Evolutionary conservation across 1,284 basidiomycete genomes (phyloP).

Genomic region (Stereum hirsutum): DNA sequence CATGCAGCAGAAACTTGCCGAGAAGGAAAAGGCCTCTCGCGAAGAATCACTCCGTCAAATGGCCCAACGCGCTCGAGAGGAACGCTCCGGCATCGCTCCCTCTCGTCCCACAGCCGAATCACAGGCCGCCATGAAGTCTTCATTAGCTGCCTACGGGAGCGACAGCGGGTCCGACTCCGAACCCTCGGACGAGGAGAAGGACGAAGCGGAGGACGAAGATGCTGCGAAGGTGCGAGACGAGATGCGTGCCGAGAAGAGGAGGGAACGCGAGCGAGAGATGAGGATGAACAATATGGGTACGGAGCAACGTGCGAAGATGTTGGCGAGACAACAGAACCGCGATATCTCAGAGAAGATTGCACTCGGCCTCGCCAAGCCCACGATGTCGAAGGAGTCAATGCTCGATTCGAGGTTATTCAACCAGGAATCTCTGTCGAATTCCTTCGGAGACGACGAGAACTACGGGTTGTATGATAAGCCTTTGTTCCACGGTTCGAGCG

Average conservation of each 20-base stretch:
- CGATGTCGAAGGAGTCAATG: conserved; percentile 92
- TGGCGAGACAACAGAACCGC: conserved; percentile 93
- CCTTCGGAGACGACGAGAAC: conserved; percentile 87
- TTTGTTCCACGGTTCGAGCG: conserved; percentile 91
- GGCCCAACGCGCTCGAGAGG: conserved; percentile 92
- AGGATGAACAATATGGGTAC: conserved; percentile 99
- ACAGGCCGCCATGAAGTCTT: conserved; percentile 62
- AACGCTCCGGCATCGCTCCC: conserved; percentile 70
- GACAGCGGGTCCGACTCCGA: conserved; percentile 51
- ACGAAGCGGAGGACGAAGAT: conserved; percentile 84
- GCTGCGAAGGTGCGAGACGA: conserved; percentile 81
- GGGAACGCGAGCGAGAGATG: conserved; percentile 94
- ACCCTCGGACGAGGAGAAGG: conserved; percentile 46
- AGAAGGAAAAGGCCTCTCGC: conserved; percentile 96
- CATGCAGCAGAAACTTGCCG: conserved; percentile 97
- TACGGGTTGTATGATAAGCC: conserved; percentile 95
- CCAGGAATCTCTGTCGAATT: conserved; percentile 76
- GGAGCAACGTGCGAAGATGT: conserved; percentile 91
- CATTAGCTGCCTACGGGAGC: conserved; percentile 80
- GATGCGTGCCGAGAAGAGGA: conserved; percentile 87
- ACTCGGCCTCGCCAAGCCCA: conserved; percentile 94
- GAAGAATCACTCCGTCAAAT: conserved; percentile 93
- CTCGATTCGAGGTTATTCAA: conserved; percentile 97
- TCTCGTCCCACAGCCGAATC: conserved; percentile 37
- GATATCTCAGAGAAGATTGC: conserved; percentile 99